Conservation (phyloP, 768 basidiomycete genomes). For the Calocybe indica region DNA sequence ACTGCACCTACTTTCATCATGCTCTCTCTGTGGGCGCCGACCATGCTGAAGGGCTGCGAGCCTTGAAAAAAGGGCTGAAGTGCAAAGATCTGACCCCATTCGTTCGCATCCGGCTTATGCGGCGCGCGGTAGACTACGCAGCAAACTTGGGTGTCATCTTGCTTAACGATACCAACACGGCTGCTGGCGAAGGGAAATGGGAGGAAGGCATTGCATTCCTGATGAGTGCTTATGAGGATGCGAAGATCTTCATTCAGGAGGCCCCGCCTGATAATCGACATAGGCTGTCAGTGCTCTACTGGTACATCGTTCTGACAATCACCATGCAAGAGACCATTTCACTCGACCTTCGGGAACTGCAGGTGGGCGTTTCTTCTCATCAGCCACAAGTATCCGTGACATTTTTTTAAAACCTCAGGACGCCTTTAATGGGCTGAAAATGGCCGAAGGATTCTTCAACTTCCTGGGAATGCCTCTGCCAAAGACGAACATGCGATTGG, state of each 20-base stretch:
- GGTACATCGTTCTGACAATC: slow-evolving; percentile 51
- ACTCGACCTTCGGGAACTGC: slow-evolving; percentile 45
- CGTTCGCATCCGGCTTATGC: slow-evolving; percentile 48
- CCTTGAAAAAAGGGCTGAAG: slow-evolving; percentile 62
- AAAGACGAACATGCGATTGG: slow-evolving; percentile 45
- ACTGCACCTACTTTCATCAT: slow-evolving; percentile 61
- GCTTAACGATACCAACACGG: slow-evolving; percentile 37
- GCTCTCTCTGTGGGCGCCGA: slow-evolving; percentile 47
- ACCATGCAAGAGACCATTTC: slow-evolving; percentile 46
- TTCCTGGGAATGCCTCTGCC: slow-evolving; percentile 41
- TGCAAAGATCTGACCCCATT: slow-evolving; percentile 50
- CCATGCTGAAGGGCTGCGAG: slow-evolving; percentile 45
- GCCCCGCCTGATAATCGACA: slow-evolving; percentile 60
- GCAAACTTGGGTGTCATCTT: slow-evolving; percentile 46
- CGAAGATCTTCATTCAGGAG: slow-evolving; percentile 45
- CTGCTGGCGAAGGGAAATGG: slow-evolving; percentile 38
- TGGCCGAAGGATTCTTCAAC: slow-evolving; percentile 45
- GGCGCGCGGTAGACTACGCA: slow-evolving; percentile 58
- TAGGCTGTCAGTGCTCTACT: slow-evolving; percentile 54
- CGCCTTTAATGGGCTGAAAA: slow-evolving; percentile 37
- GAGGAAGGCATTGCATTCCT: slow-evolving; percentile 59
- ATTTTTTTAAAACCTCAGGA: slow-evolving; percentile 11
- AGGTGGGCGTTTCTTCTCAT: slow-evolving; percentile 25
- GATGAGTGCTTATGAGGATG: slow-evolving; percentile 54
- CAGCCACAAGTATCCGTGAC: neutral